Evolutionary conservation across 805 yeast species (phyloP).

Genomic region (Wickerhamomyces chambardii): DNA sequence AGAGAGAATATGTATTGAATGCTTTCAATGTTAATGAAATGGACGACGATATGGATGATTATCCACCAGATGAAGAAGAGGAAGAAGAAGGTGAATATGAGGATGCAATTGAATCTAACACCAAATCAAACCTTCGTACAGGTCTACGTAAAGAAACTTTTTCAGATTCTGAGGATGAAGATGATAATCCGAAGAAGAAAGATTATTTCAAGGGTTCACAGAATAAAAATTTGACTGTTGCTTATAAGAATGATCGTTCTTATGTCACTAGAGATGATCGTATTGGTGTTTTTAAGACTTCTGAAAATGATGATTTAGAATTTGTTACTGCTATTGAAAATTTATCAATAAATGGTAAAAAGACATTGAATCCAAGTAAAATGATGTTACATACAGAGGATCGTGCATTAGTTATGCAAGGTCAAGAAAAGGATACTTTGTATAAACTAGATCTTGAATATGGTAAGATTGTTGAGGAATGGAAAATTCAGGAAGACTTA

Average conservation of each 20-base stretch:
- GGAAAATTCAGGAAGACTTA: slow-evolving; percentile 45
- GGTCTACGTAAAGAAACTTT: slow-evolving; percentile 12
- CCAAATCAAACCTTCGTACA: slow-evolving; percentile 11
- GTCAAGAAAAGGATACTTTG: slow-evolving; percentile 35
- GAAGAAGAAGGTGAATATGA: slow-evolving; percentile 24
- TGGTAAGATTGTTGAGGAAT: slow-evolving; percentile 83
- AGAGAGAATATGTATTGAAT: slow-evolving; percentile 47
- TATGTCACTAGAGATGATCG: slow-evolving; percentile 74
- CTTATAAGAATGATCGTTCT: slow-evolving; percentile 60
- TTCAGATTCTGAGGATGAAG: slow-evolving; percentile 28
- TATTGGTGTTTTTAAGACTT: slow-evolving; percentile 70
- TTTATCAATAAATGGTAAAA: slow-evolving; percentile 40
- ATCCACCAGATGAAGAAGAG: slow-evolving; percentile 20
- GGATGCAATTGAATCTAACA: slow-evolving; percentile 12
- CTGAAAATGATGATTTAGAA: slow-evolving; percentile 39
- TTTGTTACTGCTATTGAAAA: slow-evolving; percentile 63
- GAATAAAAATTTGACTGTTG: slow-evolving; percentile 64
- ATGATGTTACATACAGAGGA: slow-evolving; percentile 78
- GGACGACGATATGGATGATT: slow-evolving; percentile 24
- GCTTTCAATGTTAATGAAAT: slow-evolving; percentile 36
- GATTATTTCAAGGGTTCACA: slow-evolving; percentile 23
- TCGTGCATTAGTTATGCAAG: slow-evolving; percentile 56
- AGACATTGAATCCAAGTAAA: slow-evolving; percentile 41
- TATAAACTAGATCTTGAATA: slow-evolving; percentile 72
- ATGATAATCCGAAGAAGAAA: slow-evolving; percentile 20